phyloP scores from a whole-genome alignment of 768 basidiomycete genomes.

The Rhodotorula kratochvilovae region DNA sequence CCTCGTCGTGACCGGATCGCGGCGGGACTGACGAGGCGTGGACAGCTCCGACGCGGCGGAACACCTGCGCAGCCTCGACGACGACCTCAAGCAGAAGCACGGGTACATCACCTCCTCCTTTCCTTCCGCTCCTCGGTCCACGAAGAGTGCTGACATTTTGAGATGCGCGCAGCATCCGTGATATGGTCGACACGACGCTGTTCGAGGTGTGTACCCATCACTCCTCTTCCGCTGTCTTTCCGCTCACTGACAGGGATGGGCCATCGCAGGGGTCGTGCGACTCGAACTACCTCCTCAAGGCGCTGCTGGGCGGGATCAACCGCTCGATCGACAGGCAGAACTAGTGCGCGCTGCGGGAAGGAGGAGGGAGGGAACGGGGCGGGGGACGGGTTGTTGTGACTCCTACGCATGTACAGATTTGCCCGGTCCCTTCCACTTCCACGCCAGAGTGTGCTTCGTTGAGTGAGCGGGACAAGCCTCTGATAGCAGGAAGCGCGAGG shows the following conservation, averaged over 20 bases:
- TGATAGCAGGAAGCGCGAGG: too few species aligned
- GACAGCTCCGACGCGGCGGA: slow-evolving; percentile 1
- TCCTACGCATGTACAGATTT: too few species aligned
- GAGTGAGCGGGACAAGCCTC: too few species aligned
- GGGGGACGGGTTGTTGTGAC: too few species aligned
- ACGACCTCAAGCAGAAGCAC: slow-evolving; percentile 26
- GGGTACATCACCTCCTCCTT: neutral
- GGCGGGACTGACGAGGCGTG: neutral
- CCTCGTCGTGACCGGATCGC: too few species aligned
- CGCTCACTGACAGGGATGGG: too few species aligned
- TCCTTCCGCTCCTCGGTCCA: too few species aligned
- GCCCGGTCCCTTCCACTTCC: too few species aligned
- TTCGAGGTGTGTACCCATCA: slow-evolving; percentile 2
- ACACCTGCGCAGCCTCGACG: slow-evolving; percentile 17
- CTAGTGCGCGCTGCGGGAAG: neutral
- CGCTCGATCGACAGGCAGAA: slow-evolving; percentile 2
- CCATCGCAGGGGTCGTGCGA: neutral
- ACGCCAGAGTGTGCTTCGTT: too few species aligned
- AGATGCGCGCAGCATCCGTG: slow-evolving; percentile 31
- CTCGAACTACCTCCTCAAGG: slow-evolving; percentile 31
- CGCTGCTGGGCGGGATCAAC: slow-evolving; percentile 31
- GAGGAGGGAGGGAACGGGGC: too few species aligned
- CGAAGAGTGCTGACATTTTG: too few species aligned
- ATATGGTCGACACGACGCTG: slow-evolving; percentile 38
- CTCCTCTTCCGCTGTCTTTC: neutral